These are phyloP conservation scores for Solanum raphanifolium DNA, from an alignment of 257 asterid genomes.

Conservation along the genomic window DNA sequence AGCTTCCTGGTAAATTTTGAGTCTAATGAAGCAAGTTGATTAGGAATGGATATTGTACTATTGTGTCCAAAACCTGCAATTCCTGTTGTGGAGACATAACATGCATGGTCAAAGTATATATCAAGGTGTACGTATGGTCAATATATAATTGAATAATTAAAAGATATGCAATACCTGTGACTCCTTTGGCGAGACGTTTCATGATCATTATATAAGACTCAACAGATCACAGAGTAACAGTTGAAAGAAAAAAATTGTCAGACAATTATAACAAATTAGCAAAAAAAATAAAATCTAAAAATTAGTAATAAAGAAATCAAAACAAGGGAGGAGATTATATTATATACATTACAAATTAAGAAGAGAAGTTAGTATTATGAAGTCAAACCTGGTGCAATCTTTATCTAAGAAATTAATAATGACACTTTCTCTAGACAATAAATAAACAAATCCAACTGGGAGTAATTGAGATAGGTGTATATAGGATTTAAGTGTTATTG, in stretches of 20 bases:
- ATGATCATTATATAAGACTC: conserved; percentile 28
- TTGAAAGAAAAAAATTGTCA: background rate
- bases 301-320: background rate
- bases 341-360: background rate
- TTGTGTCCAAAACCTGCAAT: conserved; percentile 8
- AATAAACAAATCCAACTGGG: background rate
- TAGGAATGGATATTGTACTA: background rate
- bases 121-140: too few relatives aligned
- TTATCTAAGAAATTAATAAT: background rate
- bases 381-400: background rate
- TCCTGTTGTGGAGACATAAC: background rate
- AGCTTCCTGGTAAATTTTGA: background rate
- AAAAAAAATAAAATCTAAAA: too few relatives aligned
- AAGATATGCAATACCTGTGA: background rate
- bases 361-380: background rate
- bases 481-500: too few relatives aligned
- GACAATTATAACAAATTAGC: background rate
- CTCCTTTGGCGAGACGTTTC: conserved; percentile 15
- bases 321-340: background rate
- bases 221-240: background rate
- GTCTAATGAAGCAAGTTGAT: background rate
- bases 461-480: background rate
- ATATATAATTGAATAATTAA: too few relatives aligned
- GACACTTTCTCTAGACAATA: background rate
- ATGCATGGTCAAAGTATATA: too few relatives aligned